Conservation (phyloP, 495 filamentous ascomycete species). For the Lasiosphaeria hispida region DNA sequence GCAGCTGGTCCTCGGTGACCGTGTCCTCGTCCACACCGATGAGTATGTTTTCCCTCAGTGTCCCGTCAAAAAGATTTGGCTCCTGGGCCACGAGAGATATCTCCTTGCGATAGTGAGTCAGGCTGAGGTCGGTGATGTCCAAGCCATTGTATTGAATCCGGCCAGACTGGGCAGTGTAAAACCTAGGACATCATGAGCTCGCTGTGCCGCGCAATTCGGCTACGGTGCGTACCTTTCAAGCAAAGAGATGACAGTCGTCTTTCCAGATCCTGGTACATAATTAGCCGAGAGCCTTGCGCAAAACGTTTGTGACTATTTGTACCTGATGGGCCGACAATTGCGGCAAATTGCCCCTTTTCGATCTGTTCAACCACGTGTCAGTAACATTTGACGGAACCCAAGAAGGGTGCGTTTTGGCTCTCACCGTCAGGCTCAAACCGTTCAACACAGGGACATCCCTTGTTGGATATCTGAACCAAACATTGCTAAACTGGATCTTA, state of each 20-base stretch:
- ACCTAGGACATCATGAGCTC: slow-evolving; percentile 32
- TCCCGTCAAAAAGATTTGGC: slow-evolving; percentile 59
- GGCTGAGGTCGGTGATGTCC: slow-evolving; percentile 42
- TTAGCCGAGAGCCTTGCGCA: not conserved
- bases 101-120: slow-evolving; percentile 52
- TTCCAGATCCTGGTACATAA: slow-evolving; percentile 59
- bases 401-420: not conserved
- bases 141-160: slow-evolving; percentile 49
- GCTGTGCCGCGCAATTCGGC: not conserved
- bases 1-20: slow-evolving; percentile 41
- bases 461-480: slow-evolving; percentile 61
- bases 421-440: slow-evolving; percentile 48
- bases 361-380: slow-evolving; percentile 37
- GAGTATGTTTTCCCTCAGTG: slow-evolving; percentile 58
- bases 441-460: slow-evolving; percentile 51
- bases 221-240: slow-evolving; percentile 47
- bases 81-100: slow-evolving; percentile 61
- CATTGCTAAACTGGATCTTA: slow-evolving; percentile 53
- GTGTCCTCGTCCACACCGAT: slow-evolving; percentile 46
- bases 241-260: slow-evolving; percentile 66
- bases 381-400: slow-evolving; percentile 2
- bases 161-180: slow-evolving; percentile 54
- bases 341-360: slow-evolving; percentile 63
- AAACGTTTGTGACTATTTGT: slow-evolving; percentile 6
- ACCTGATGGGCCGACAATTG: slow-evolving; percentile 59